Evolutionary conservation across 768 basidiomycete genomes (phyloP), one percentile per base, ranked within the genome.

Genomic region (Grammothele lineata): DNA sequence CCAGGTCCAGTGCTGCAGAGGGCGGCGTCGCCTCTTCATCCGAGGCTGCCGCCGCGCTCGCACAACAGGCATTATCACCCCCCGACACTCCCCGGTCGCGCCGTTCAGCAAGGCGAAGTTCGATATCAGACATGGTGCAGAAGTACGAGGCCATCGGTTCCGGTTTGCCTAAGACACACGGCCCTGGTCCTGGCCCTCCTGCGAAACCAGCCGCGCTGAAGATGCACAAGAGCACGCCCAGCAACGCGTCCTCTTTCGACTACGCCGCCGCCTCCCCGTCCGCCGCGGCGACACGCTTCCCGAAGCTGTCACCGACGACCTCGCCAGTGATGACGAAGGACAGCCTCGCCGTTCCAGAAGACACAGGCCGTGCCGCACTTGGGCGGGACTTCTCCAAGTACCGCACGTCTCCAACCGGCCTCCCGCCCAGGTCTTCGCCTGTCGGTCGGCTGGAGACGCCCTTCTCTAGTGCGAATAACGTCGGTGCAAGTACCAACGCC

Each of bases 111-210:
- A 77, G 89, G 17, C 74, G 88, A 43, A 85, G 83, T 4, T 92
- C 90, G 0, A 92, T 92, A 56, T 81, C 88, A 33, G 81, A 92
- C 59, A 90, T 92, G 80, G 90, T 92, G 21, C 85, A 87, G 55
- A 78, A 72, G 37, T 92, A 83, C 62, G 90, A 92, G 63, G 78
- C 81, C 6, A 80, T 91, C 45, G 54, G 48, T 21, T 39, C 25
- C 15, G 46, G 33, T 9, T 8, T 17, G 6, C 10, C 46, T 22
- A 48, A 36, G 34, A 18, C 21, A 27, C 37, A 43, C 6, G 45
- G 47, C 25, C 51, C 41, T 5, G 45, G 48, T 8, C 34, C 54
- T 5, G 45, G 40, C n/a, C 44, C 57, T 5, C 51, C 56, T 9
- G 45, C 57, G 5, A 73, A 70, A 48, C 59, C 69, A 15, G 40